phyloP scores from a whole-genome alignment of 108 stramenopile genomes.

The Stephanodiscus minutulus region DNA sequence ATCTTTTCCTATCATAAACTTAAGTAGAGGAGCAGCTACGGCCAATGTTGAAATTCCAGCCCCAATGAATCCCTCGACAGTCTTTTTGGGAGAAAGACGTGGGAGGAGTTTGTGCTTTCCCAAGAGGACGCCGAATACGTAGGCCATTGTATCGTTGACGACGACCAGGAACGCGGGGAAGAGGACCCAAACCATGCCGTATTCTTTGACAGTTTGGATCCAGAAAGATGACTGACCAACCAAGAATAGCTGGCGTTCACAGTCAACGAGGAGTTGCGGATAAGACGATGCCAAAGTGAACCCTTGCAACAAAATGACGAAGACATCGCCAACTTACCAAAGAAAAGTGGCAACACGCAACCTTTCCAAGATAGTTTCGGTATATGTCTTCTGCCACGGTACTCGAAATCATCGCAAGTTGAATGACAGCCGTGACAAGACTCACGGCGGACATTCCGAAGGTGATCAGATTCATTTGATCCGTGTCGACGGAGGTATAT shows the following conservation, averaged over 20 bases:
- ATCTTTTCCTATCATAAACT: slow-evolving; percentile 19
- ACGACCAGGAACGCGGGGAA: slow-evolving; percentile 82
- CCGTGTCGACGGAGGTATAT: slow-evolving; percentile 20
- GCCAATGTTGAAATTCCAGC: slow-evolving; percentile 84
- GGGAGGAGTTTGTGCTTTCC: slow-evolving; percentile 83
- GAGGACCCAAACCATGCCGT: slow-evolving; percentile 87
- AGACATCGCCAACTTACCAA: slow-evolving; percentile 40
- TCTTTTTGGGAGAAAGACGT: slow-evolving; percentile 91
- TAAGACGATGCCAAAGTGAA: slow-evolving; percentile 1
- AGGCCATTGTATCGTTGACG: slow-evolving; percentile 88
- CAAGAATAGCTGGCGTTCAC: slow-evolving; percentile 37
- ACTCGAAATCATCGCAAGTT: slow-evolving; percentile 43
- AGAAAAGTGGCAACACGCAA: slow-evolving; percentile 49
- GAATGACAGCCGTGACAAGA: slow-evolving; percentile 46
- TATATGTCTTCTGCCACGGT: slow-evolving; percentile 45
- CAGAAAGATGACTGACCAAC: slow-evolving; percentile 75
- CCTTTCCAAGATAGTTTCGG: slow-evolving; percentile 57
- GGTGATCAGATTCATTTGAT: slow-evolving; percentile 43
- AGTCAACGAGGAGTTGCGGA: not conserved
- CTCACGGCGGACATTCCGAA: slow-evolving; percentile 50
- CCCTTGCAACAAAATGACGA: not conserved
- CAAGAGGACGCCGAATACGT: slow-evolving; percentile 81
- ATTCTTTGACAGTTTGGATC: slow-evolving; percentile 70
- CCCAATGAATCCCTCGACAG: slow-evolving; percentile 96
- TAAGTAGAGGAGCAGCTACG: slow-evolving; percentile 30